A percentile compares a stretch with the other conserved stretches of the same genome.
phyloP scores from a whole-genome alignment of 1,139 yeast genomes.

The Yamadazyma friedrichii region DNA sequence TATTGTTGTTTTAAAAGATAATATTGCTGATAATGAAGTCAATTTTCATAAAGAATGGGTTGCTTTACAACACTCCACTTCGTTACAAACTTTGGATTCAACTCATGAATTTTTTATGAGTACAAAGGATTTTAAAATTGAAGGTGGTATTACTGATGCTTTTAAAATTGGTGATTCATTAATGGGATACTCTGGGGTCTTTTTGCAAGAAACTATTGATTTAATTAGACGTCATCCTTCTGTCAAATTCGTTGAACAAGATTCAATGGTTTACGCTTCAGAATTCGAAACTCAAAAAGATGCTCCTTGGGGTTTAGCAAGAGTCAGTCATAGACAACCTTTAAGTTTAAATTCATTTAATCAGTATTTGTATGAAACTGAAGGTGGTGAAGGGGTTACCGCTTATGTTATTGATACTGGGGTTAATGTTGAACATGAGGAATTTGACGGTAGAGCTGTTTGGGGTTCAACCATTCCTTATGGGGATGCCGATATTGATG shows the following conservation, averaged over 20 bases:
- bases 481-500: constrained; percentile 37
- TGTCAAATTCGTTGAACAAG: constrained; percentile 38
- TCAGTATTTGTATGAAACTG: constrained; percentile 35
- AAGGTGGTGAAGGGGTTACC: constrained; percentile 44
- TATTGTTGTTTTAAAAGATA: constrained; percentile 36
- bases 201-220: constrained; percentile 27
- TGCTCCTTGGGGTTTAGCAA: constrained; percentile 41
- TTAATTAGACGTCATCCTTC: constrained; percentile 26
- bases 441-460: constrained; percentile 41
- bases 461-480: constrained; percentile 44
- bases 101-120: constrained; percentile 37
- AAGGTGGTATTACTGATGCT: constrained; percentile 60
- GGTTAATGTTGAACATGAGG: constrained; percentile 38
- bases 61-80: constrained; percentile 42
- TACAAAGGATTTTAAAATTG: constrained; percentile 26
- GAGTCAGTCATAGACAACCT: constrained; percentile 44
- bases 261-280: constrained; percentile 28
- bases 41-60: constrained; percentile 67
- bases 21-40: constrained; percentile 25
- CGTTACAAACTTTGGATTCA: constrained; percentile 19
- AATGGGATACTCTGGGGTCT: constrained; percentile 35
- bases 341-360: constrained; percentile 50
- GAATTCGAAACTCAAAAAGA: constrained; percentile 38
- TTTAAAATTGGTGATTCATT: constrained; percentile 26
- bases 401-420: constrained; percentile 48